A percentile compares a stretch with the other conserved stretches of the same genome.
Conservation (phyloP, 1,284 basidiomycete species). For the Pyrrhoderma noxium region DNA sequence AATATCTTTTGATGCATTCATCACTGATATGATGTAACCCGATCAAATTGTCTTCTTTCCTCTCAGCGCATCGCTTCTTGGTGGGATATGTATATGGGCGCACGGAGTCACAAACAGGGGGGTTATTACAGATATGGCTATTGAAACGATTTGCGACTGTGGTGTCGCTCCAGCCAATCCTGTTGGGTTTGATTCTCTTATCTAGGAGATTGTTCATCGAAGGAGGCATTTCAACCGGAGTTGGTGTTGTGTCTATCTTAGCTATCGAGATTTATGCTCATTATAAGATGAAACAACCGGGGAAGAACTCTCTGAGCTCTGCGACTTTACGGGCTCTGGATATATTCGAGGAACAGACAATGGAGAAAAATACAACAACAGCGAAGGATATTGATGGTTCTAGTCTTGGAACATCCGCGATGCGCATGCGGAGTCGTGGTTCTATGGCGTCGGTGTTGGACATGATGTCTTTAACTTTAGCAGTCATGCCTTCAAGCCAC, state of each 20-base stretch:
- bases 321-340: constrained; percentile 52
- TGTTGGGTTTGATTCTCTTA: constrained; percentile 67
- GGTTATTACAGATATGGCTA: constrained; percentile 66
- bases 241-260: constrained; percentile 45
- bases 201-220: constrained; percentile 62
- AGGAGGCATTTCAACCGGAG: constrained; percentile 53
- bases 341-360: constrained; percentile 41
- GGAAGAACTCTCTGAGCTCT: constrained; percentile 41
- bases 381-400: constrained; percentile 30
- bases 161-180: constrained; percentile 61
- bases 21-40: too few relatives aligned
- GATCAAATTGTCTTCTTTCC: neutral
- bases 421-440: constrained; percentile 41
- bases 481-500: constrained; percentile 58
- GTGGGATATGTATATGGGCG: constrained; percentile 68
- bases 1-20: too few relatives aligned
- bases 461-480: constrained; percentile 72
- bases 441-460: constrained; percentile 71
- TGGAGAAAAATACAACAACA: constrained; percentile 26
- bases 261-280: constrained; percentile 52
- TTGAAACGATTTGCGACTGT: constrained; percentile 60
- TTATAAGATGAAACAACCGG: constrained; percentile 43
- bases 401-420: constrained; percentile 44
- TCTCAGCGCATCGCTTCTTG: constrained; percentile 63
- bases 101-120: constrained; percentile 64